Base-by-base conservation (phyloP, 306 rosid species). In the Nissolia schottii region DNA sequence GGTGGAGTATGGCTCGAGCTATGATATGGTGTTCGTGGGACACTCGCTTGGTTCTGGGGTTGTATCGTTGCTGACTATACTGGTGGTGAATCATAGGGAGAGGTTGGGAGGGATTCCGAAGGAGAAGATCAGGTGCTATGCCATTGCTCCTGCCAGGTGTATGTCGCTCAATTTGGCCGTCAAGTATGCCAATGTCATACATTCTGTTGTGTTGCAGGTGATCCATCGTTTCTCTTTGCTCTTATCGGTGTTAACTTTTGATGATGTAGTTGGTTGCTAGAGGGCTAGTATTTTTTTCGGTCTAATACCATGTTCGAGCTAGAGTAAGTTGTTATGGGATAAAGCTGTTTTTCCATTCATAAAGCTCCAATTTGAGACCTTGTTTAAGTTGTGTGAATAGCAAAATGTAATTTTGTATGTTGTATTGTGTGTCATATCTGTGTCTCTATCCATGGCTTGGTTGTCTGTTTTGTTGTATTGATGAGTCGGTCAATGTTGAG, bases 141-240 rank as follows among this genome's bases (percentile, higher is more conserved):
- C 96, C 0, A 4, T 94, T 6, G 96, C 98, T 16, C 98, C 98
- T 13, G 97, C 98, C 0, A 77, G 98, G 78, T 91, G 98, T 67
- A 83, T 91, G 97, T 94, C 98, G 4, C 88, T 94, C 63, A 94
- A 94, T 81, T 79, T 94, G 85, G 98, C 98, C 0, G 98, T 94
- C 29, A 89, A 91, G 79, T 94, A 94, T 62, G 97, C 97, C n/a
- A 90, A 94, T 77, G 87, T 91, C 16, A 83, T 94, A 11, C 81
- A 89, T 24, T 94, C 98, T 1, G 50, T 94, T 7, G 80, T 94
- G 3, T 69, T 94, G 86, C 98, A 93, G 98, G 98, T 79, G 25
- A 5, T 25, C 13, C 31, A n/a, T 19, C 3, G 9, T 22, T 5
- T 25, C 2, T 3, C 5, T 57, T 29, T 1, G 34, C 3, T 56